Base-by-base conservation (phyloP, 2,329 filamentous ascomycete species). In the Cryphonectria japonica region DNA sequence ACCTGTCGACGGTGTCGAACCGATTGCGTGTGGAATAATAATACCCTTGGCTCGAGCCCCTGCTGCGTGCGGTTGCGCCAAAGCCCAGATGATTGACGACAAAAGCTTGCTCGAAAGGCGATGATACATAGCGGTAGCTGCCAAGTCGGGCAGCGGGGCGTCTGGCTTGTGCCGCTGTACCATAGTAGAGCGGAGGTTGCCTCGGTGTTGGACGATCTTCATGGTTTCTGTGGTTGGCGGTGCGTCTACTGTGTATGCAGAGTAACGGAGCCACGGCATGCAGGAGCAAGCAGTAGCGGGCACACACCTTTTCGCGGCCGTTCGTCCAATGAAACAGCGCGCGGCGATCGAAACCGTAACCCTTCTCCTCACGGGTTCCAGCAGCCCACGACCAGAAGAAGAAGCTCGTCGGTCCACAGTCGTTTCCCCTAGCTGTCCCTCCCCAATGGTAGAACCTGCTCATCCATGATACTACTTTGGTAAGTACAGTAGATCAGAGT, bases 261-360 rank as follows among this genome's bases (percentile, higher is more conserved):
- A 13, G 39, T 37, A 57, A 69, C 62, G 71, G 71, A 50, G 71
- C 66, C 43, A 69, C 69, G 57, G n/a, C 63, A 71, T 72, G 71
- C 71, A 72, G 68, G 68, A 65, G 68, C 39, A 29, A 65, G 64
- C 69, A 72, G 67, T 61, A 70, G 54, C 61, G 62, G 70, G 70
- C 67, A 46, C 67, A 50, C 57, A 59, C 66, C n/a, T 41, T 34
- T 63, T 50, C 57, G 61, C 39, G n/a, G 54, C 41, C 57, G 66
- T 60, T 60, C 22, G 61, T 37, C 71, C 71, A 72, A 72, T 72
- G 57, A 50, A 72, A 69, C 43, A 39, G 54, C 62, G 32, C 50
- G n/a, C 59, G 66, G 50, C 14, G 59, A 29, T 62, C 41, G 34
- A 63, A 52, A 39, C 26, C 67, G 67, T 39, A 68, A 68, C 67